Evolutionary conservation across 768 basidiomycete species (phyloP).

Genomic region (Candolleomyces eurysporus): DNA sequence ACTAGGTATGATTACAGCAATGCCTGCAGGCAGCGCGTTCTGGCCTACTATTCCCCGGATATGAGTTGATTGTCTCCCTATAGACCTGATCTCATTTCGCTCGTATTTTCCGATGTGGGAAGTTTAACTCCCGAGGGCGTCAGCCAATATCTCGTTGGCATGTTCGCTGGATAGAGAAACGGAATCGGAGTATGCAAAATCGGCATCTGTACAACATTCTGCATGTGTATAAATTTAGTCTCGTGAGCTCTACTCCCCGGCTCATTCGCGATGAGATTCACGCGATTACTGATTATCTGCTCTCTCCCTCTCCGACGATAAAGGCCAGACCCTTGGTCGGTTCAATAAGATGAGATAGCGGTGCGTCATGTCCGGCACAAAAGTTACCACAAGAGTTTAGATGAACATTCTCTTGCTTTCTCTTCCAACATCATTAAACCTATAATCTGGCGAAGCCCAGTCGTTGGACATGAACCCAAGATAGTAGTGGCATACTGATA

Average conservation of each 20-base stretch:
- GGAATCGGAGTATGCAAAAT: neutral
- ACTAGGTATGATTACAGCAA: constrained; percentile 58
- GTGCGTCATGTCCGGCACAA: constrained; percentile 3
- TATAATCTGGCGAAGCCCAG: neutral
- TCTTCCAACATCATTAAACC: neutral
- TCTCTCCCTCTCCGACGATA: neutral
- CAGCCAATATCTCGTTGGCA: constrained; percentile 92
- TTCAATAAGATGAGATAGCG: neutral
- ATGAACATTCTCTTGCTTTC: constrained; percentile 2
- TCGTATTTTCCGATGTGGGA: constrained; percentile 94
- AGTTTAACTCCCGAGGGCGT: constrained; percentile 91
- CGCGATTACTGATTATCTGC: constrained; percentile 9
- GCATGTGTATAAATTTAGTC: constrained; percentile 8
- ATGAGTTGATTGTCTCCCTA: constrained; percentile 15
- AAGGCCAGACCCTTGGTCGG: neutral
- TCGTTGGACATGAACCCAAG: no score
- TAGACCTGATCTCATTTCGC: constrained; percentile 89
- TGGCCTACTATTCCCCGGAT: constrained; percentile 7
- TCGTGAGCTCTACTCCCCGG: constrained; percentile 2
- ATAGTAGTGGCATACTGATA: no score
- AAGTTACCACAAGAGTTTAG: constrained; percentile 6
- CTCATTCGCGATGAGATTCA: constrained; percentile 3
- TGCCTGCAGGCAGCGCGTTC: constrained; percentile 3
- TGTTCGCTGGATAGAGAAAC: constrained; percentile 69
- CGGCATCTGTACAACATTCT: no score